These are phyloP conservation scores for Colletotrichum noveboracense DNA, from an alignment of 2,329 filamentous ascomycete species.

Conservation along the genomic window DNA sequence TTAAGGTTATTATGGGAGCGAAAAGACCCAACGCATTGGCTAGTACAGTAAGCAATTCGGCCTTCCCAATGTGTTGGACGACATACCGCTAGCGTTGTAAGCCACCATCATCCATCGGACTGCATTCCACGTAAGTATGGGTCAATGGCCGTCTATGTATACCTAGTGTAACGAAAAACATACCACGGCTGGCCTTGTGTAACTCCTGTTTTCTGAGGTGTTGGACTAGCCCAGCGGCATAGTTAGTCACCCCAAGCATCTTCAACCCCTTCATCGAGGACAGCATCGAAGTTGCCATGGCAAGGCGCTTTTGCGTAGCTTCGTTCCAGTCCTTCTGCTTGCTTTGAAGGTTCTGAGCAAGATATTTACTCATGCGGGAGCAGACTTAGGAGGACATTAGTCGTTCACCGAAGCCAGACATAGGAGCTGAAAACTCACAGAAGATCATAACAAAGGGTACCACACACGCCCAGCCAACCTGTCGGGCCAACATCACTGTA, in stretches of 20 bases:
- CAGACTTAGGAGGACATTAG: background rate
- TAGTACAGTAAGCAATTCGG: background rate
- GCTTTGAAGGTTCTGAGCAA: background rate
- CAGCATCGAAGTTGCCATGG: constrained; percentile 32
- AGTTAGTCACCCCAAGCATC: constrained; percentile 37
- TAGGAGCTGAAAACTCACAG: constrained; percentile 20
- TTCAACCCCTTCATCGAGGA: constrained; percentile 39
- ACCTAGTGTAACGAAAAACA: background rate
- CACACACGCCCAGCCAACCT: constrained; percentile 24
- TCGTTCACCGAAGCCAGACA: background rate
- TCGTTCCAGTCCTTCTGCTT: constrained; percentile 1
- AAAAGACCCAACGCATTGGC: constrained; percentile 23
- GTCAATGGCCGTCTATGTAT: too few relatives aligned
- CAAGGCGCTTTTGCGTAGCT: constrained; percentile 31
- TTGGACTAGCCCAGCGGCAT: constrained; percentile 35
- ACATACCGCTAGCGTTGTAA: constrained; percentile 7
- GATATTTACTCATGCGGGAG: background rate
- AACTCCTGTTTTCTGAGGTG: constrained; percentile 36
- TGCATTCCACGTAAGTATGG: background rate
- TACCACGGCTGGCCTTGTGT: background rate
- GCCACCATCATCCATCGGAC: constrained; percentile 23
- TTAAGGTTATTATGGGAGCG: background rate
- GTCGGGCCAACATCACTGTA: constrained; percentile 20
- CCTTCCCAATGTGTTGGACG: background rate
- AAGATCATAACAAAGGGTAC: constrained; percentile 43